A percentile compares a stretch with the other conserved stretches of the same genome.
Evolutionary conservation across 164 flowering plant genomes (phyloP).

Genomic region (Piper betle): DNA sequence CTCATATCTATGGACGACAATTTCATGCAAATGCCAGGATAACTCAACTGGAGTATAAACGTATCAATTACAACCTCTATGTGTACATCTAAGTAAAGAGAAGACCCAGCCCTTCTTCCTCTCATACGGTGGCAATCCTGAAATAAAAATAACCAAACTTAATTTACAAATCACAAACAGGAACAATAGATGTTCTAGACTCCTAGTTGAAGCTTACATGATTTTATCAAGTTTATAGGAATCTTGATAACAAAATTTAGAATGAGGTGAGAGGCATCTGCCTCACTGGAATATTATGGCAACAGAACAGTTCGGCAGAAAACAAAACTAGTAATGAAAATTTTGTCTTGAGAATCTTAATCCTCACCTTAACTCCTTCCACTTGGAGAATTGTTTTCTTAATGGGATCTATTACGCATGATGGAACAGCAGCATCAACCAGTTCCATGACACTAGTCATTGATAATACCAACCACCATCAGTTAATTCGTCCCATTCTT

Average conservation of each 20-base stretch:
- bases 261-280: too few species aligned
- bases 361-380: conserved; percentile 69
- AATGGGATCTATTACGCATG: conserved; percentile 42
- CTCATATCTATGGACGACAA: too few species aligned
- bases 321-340: too few species aligned
- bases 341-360: neutral
- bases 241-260: too few species aligned
- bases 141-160: neutral
- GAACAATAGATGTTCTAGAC: neutral
- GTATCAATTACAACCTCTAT: conserved; percentile 40
- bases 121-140: conserved; percentile 84
- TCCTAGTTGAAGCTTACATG: too few species aligned
- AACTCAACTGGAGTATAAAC: neutral
- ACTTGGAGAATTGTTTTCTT: conserved; percentile 56
- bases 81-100: conserved; percentile 81
- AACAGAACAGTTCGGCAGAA: neutral
- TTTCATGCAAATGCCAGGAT: too few species aligned
- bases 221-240: too few species aligned
- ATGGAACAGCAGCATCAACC: conserved; percentile 90
- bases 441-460: conserved; percentile 70
- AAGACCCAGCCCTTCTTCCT: conserved; percentile 94
- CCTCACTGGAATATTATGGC: too few species aligned
- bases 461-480: neutral
- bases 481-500: too few species aligned
- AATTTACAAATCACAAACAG: neutral